Evolutionary conservation across 352 stramenopile species (phyloP).

Genomic region (Globisporangium viniferum): DNA sequence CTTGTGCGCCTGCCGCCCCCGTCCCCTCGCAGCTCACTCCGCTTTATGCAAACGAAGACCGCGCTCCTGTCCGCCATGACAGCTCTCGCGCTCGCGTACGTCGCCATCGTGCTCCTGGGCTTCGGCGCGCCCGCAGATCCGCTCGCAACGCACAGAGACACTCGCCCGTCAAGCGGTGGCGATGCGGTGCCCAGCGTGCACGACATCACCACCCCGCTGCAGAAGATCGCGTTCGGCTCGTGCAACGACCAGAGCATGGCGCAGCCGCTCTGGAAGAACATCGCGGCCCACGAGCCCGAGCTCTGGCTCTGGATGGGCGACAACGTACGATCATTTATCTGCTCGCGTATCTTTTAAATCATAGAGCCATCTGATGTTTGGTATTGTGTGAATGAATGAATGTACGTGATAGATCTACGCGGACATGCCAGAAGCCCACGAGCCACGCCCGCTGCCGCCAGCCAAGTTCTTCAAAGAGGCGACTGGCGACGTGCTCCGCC

Average conservation of each 20-base stretch:
- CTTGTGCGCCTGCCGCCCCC: too few species aligned
- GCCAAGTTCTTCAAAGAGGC: slow-evolving; percentile 65
- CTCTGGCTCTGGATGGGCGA: slow-evolving; percentile 88
- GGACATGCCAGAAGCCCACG: slow-evolving; percentile 53
- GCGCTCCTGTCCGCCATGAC: slow-evolving; percentile 6
- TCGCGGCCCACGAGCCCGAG: slow-evolving; percentile 55
- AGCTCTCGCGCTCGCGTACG: slow-evolving; percentile 5
- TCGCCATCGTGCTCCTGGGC: slow-evolving; percentile 12
- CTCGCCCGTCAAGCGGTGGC: too few species aligned
- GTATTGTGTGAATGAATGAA: background rate
- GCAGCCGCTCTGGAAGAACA: slow-evolving; percentile 73
- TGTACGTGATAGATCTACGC: slow-evolving; percentile 57
- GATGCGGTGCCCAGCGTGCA: slow-evolving; percentile 25
- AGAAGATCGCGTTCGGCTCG: slow-evolving; percentile 73
- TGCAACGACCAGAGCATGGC: slow-evolving; percentile 86
- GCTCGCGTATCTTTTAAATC: background rate
- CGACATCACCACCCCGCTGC: slow-evolving; percentile 46
- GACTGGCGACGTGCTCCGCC: slow-evolving; percentile 40
- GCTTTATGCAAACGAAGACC: slow-evolving; percentile 14
- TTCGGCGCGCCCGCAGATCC: background rate
- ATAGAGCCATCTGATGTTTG: background rate
- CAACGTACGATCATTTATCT: slow-evolving; percentile 44
- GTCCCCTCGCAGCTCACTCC: background rate
- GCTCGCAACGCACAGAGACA: background rate
- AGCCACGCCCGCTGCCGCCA: slow-evolving; percentile 40